Evolutionary conservation across 129 eudicot species (phyloP).

Genomic region (Silybum marianum): DNA sequence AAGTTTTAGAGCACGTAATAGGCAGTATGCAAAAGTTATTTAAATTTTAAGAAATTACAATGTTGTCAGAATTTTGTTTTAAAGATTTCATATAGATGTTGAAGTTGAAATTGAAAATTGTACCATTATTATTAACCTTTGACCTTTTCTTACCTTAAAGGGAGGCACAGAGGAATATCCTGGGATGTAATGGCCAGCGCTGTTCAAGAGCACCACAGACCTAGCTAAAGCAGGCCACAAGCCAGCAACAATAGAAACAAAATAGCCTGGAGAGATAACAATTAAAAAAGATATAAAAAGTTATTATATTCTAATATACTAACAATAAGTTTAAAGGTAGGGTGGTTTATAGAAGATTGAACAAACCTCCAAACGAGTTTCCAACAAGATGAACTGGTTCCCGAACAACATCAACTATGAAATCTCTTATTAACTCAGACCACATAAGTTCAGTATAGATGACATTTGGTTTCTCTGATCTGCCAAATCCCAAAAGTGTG

Average conservation of each 20-base stretch:
- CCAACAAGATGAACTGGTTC: constrained; percentile 95
- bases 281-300: not conserved
- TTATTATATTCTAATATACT: not conserved
- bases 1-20: not conserved
- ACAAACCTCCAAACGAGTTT: constrained; percentile 92
- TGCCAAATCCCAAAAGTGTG: constrained; percentile 87
- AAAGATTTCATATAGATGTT: not conserved
- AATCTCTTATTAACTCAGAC: constrained; percentile 81
- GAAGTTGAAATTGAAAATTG: not conserved
- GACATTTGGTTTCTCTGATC: constrained; percentile 91
- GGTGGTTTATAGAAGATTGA: constrained; percentile 6
- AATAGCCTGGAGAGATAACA: constrained; percentile 58
- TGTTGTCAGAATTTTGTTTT: constrained; percentile 11
- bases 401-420: constrained; percentile 80
- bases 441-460: constrained; percentile 88
- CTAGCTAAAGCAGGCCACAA: constrained; percentile 82
- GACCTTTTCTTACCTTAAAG: constrained; percentile 48
- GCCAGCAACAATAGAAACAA: constrained; percentile 76
- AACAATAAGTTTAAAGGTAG: constrained; percentile 4
- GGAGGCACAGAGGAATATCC: constrained; percentile 61
- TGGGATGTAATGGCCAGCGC: constrained; percentile 79
- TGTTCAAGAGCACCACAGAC: constrained; percentile 80
- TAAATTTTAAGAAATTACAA: not conserved
- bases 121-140: not conserved
- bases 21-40: not conserved